Conservation (phyloP, 1,139 yeast species). For the Hansenula lynferdii region DNA sequence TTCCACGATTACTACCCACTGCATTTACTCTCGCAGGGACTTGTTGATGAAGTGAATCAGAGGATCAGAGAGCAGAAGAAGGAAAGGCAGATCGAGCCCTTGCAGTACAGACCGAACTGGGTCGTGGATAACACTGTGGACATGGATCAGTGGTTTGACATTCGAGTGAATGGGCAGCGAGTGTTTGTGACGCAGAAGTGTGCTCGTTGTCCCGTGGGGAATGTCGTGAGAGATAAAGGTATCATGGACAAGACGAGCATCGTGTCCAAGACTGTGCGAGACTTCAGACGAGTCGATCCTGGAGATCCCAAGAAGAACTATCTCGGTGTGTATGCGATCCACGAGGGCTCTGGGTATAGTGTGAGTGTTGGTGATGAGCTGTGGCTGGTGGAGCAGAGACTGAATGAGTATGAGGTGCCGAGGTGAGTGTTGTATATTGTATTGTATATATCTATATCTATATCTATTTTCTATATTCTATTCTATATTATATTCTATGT, state of each 20-base stretch:
- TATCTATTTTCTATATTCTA: too few species aligned
- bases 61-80: slow-evolving; percentile 17
- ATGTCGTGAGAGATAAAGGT: slow-evolving; percentile 31
- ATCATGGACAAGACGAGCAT: slow-evolving; percentile 26
- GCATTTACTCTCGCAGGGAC: slow-evolving; percentile 30
- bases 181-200: slow-evolving; percentile 18
- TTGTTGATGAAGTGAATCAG: slow-evolving; percentile 27
- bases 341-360: slow-evolving; percentile 22
- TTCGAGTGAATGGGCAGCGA: not conserved
- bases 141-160: not conserved
- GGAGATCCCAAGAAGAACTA: slow-evolving; percentile 28
- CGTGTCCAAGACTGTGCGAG: slow-evolving; percentile 30
- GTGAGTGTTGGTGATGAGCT: slow-evolving; percentile 28
- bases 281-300: slow-evolving; percentile 34
- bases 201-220: slow-evolving; percentile 36
- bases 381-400: not conserved
- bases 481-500: too few species aligned
- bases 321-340: slow-evolving; percentile 35
- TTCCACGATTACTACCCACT: slow-evolving; percentile 44
- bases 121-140: not conserved
- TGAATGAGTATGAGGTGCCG: not conserved
- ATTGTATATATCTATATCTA: too few species aligned
- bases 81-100: slow-evolving; percentile 18
- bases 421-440: not conserved
- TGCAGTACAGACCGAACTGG: slow-evolving; percentile 27